Evolutionary conservation across 345 rosid species (phyloP).

Genomic region (Melaleuca quinquenervia): DNA sequence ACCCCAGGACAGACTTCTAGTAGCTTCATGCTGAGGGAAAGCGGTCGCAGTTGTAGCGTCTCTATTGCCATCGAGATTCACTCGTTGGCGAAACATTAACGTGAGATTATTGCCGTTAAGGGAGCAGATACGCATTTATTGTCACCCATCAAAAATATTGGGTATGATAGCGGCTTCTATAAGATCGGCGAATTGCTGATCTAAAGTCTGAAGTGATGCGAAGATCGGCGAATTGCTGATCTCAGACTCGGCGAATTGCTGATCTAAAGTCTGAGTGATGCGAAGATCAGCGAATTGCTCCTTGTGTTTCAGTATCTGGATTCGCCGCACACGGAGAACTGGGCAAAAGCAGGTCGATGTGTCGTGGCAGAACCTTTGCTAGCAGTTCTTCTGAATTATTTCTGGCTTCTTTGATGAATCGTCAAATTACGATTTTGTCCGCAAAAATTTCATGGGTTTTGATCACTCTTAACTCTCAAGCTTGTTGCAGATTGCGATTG

Average conservation of each 20-base stretch:
- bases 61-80: not conserved
- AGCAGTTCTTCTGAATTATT: not conserved
- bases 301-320: not conserved
- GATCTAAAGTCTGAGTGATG: not conserved
- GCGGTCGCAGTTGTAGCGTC: not conserved
- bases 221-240: too few relatives aligned
- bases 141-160: not conserved
- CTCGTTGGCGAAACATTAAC: not conserved
- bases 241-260: too few relatives aligned
- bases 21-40: not conserved
- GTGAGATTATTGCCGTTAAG: not conserved
- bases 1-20: not conserved
- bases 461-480: not conserved
- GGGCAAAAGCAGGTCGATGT: not conserved
- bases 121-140: not conserved
- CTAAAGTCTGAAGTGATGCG: not conserved
- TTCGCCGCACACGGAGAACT: not conserved
- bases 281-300: not conserved
- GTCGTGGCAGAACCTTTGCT: not conserved
- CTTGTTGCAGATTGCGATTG: not conserved
- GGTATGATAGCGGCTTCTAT: not conserved
- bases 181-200: too few relatives aligned
- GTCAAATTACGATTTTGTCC: not conserved
- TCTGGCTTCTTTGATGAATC: not conserved
- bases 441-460: not conserved